Percentiles rank a stretch among this genome's conserved stretches.
Conservation (phyloP, 163 green algal genomes). For the Scenedesmus sp. region DNA sequence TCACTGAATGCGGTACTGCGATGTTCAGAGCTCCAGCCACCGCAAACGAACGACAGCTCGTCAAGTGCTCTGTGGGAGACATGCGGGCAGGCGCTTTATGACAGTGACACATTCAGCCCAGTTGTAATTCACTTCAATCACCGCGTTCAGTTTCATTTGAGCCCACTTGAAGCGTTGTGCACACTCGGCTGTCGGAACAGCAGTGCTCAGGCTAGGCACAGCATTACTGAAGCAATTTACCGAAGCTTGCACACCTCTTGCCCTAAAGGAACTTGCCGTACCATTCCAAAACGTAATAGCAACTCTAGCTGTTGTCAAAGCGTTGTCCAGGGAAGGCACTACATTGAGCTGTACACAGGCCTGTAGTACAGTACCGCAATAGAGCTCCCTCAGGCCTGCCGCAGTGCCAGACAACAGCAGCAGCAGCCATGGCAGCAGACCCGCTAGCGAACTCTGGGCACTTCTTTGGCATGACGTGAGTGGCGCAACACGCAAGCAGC, state of each 20-base stretch:
- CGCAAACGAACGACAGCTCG: neutral
- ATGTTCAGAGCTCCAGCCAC: neutral
- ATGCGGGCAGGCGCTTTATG: neutral
- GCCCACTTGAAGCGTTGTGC: neutral
- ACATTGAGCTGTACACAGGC: neutral
- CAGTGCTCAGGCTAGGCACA: neutral
- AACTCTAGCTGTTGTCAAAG: neutral
- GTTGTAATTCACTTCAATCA: no score
- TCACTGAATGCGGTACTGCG: no score
- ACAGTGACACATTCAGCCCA: neutral
- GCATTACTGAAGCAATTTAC: neutral
- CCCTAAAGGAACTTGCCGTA: no score
- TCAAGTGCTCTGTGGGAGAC: neutral
- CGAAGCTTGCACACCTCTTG: no score
- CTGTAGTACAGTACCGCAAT: neutral
- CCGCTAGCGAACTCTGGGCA: slow-evolving; percentile 37
- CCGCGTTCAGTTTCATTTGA: neutral
- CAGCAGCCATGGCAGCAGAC: slow-evolving; percentile 37
- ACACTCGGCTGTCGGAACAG: neutral
- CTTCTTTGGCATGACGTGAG: slow-evolving; percentile 52
- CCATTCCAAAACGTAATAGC: no score
- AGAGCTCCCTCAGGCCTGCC: neutral
- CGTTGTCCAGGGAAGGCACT: neutral
- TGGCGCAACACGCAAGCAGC: no score
- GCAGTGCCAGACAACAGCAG: neutral